phyloP scores from a whole-genome alignment of 257 asterid species.

The Knoxia roxburghii region DNA sequence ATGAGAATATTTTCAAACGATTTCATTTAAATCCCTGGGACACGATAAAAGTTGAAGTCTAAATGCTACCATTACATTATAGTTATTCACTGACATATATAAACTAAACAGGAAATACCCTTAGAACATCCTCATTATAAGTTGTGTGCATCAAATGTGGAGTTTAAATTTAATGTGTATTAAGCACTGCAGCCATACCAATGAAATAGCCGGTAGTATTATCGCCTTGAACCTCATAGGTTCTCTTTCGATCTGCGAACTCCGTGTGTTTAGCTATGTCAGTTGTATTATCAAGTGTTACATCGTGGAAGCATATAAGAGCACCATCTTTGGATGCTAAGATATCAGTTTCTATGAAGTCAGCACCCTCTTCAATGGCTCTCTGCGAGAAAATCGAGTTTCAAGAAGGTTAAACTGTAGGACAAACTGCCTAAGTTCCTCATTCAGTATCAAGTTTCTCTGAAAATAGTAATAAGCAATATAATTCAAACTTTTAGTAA shows the following conservation, averaged over 20 bases:
- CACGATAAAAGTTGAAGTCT: neutral
- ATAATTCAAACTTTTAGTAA: neutral
- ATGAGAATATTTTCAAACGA: conserved; percentile 5
- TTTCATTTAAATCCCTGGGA: neutral
- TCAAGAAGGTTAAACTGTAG: conserved; percentile 1
- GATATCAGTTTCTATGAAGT: conserved; percentile 88
- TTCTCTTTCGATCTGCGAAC: conserved; percentile 61
- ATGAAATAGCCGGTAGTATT: conserved; percentile 62
- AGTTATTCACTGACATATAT: neutral
- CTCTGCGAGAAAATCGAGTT: conserved; percentile 45
- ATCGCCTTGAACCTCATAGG: conserved; percentile 71
- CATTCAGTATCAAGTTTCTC: neutral
- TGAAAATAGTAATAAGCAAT: neutral
- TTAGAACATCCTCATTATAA: neutral
- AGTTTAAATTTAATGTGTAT: neutral
- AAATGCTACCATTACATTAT: too few species aligned
- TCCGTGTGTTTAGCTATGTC: conserved; percentile 63
- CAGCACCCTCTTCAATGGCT: conserved; percentile 97
- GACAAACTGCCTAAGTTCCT: neutral
- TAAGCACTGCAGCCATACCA: conserved; percentile 38
- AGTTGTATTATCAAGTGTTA: conserved; percentile 59
- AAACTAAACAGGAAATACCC: neutral
- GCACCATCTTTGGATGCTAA: conserved; percentile 83
- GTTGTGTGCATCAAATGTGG: neutral
- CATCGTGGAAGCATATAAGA: conserved; percentile 82